phyloP scores from a whole-genome alignment of 768 basidiomycete genomes.

The Crassisporium funariophilum region DNA sequence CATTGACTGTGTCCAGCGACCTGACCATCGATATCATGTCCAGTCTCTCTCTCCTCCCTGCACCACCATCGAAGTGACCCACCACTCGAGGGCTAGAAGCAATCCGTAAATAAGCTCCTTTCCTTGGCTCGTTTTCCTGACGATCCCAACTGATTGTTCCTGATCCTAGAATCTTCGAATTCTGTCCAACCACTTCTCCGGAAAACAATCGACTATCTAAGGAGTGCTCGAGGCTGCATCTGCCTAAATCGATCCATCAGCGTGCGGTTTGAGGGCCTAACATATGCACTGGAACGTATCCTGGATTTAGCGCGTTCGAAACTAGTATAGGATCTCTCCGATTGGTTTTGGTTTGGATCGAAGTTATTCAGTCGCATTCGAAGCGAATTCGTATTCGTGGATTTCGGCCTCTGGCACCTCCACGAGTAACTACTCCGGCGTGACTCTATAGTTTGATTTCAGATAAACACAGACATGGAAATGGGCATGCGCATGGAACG shows the following conservation, averaged over 20 bases:
- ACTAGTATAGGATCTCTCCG: slow-evolving; percentile 13
- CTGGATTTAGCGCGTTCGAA: slow-evolving; percentile 7
- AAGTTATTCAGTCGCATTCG: too few relatives aligned
- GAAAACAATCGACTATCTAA: slow-evolving; percentile 21
- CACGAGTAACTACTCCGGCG: too few relatives aligned
- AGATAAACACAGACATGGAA: neutral
- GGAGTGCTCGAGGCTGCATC: too few relatives aligned
- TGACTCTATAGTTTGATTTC: too few relatives aligned
- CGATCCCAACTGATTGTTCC: slow-evolving; percentile 27
- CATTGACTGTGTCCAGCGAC: neutral
- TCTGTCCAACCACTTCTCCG: slow-evolving; percentile 4
- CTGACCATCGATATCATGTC: neutral
- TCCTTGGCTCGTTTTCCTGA: slow-evolving; percentile 1
- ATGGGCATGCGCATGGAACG: slow-evolving; percentile 3
- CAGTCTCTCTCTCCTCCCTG: slow-evolving; percentile 11
- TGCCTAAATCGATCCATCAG: too few relatives aligned
- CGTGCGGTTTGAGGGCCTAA: slow-evolving; percentile 9
- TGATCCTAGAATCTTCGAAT: slow-evolving; percentile 20
- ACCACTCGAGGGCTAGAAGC: slow-evolving; percentile 1
- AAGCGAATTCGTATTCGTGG: too few relatives aligned
- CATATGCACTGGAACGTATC: slow-evolving; percentile 15
- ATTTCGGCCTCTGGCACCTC: too few relatives aligned
- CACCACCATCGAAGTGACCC: slow-evolving; percentile 24
- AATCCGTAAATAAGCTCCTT: slow-evolving; percentile 11
- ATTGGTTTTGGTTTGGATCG: too few relatives aligned